These are phyloP conservation scores for Quercus bicolor DNA, from an alignment of 306 rosid genomes.

Conservation along the genomic window DNA sequence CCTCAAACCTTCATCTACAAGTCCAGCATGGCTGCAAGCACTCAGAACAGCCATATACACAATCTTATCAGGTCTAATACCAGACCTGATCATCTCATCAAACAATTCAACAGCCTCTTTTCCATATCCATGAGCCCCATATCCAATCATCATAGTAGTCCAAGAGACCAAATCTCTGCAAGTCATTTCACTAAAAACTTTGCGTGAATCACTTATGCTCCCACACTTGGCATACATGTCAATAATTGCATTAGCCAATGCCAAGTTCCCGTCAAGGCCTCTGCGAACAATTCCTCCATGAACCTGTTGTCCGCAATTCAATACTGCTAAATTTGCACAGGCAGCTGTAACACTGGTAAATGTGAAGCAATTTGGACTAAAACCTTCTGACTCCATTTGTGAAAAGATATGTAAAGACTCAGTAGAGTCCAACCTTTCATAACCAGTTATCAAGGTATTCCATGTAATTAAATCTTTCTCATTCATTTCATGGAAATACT, in stretches of 20 bases:
- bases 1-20: conserved; percentile 60
- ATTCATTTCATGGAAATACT: conserved; percentile 49
- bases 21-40: conserved; percentile 82
- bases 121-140: conserved; percentile 75
- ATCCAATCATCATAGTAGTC: conserved; percentile 81
- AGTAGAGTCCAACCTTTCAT: conserved; percentile 46
- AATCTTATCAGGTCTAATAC: conserved; percentile 64
- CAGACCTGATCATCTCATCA: conserved; percentile 55
- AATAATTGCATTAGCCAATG: conserved; percentile 62
- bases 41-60: conserved; percentile 74
- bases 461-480: conserved; percentile 63
- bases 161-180: conserved; percentile 62
- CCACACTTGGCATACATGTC: conserved; percentile 87
- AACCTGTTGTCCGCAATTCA: conserved; percentile 66
- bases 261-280: conserved; percentile 47
- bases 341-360: conserved; percentile 59
- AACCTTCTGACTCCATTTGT: conserved; percentile 51
- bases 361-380: conserved; percentile 62
- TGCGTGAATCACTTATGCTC: conserved; percentile 43
- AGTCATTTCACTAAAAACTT: conserved; percentile 49
- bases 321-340: conserved; percentile 58
- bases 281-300: conserved; percentile 55
- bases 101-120: conserved; percentile 60
- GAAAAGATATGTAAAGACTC: conserved; percentile 58
- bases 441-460: conserved; percentile 75